These are phyloP conservation scores for Sporothrix sp. DNA, from an alignment of 2,329 filamentous ascomycete species.

Conservation along the genomic window DNA sequence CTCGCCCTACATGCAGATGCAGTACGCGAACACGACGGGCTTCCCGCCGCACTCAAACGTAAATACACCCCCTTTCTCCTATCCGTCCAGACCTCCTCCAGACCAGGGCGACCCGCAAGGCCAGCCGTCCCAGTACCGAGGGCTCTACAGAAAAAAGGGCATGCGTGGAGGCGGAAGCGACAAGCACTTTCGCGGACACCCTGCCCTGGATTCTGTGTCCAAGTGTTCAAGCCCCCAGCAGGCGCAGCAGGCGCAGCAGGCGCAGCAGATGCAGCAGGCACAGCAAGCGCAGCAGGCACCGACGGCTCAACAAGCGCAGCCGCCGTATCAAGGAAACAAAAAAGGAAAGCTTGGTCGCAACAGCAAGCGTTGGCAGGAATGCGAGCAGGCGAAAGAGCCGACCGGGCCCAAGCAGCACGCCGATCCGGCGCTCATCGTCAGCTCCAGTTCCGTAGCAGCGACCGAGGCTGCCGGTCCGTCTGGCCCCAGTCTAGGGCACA, in stretches of 20 bases:
- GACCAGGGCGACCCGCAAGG: conserved; percentile 20
- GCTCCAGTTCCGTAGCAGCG: not conserved
- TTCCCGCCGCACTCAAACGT: conserved; percentile 17
- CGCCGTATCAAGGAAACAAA: not conserved
- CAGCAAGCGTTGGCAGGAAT: conserved; percentile 36
- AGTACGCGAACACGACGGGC: conserved; percentile 10
- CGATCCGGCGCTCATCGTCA: not conserved
- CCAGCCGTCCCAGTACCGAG: conserved; percentile 29
- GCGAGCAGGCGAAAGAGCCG: conserved; percentile 18
- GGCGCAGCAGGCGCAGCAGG: not conserved
- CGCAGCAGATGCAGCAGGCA: not conserved
- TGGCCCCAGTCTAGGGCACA: not conserved
- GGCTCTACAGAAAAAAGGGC: conserved; percentile 34
- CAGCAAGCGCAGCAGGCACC: conserved; percentile 3
- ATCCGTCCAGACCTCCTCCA: not conserved
- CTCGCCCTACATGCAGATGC: conserved; percentile 31
- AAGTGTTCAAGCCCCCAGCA: conserved; percentile 6
- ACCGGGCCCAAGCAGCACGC: not conserved
- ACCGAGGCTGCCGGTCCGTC: not conserved
- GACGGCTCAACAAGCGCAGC: conserved; percentile 3
- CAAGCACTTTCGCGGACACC: conserved; percentile 27
- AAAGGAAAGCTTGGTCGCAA: conserved; percentile 26
- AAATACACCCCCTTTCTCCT: conserved; percentile 14
- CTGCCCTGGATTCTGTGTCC: conserved; percentile 29
- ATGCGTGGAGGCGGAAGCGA: conserved; percentile 30